Percentiles rank a stretch among this genome's conserved stretches.
phyloP scores from a whole-genome alignment of 73 alveolate genomes.

The Paramecium sexaurelia region DNA sequence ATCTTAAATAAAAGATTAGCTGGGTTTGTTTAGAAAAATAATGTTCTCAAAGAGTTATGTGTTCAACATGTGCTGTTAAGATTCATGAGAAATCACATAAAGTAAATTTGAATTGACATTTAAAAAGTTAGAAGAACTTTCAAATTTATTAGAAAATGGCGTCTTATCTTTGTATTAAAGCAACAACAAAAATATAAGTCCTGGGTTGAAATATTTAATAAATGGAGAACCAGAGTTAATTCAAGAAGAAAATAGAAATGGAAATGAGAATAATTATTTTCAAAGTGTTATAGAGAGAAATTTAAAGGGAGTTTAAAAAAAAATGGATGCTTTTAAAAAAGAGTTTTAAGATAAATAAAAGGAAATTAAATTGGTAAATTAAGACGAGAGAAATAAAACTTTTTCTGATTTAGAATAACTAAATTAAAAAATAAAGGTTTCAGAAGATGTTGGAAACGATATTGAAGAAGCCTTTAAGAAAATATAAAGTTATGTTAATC shows the following conservation, averaged over 20 bases:
- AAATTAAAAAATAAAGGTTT: background rate
- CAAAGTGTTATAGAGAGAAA: background rate
- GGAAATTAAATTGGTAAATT: background rate
- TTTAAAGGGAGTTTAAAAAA: constrained; percentile 1
- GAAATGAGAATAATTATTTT: background rate
- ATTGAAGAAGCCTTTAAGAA: constrained; percentile 24
- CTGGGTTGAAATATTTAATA: background rate
- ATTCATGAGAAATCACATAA: constrained; percentile 67
- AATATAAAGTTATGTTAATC: background rate
- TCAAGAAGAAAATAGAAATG: background rate
- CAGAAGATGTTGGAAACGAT: background rate
- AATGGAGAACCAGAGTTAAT: constrained; percentile 8
- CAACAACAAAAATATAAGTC: background rate
- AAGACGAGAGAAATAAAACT: constrained; percentile 7
- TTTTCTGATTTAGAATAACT: background rate
- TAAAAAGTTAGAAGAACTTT: constrained; percentile 43
- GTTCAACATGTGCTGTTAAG: constrained; percentile 67
- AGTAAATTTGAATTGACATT: constrained; percentile 2
- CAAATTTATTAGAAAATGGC: constrained; percentile 31
- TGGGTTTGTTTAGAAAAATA: constrained; percentile 66
- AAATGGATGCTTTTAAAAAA: background rate
- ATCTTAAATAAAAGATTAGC: constrained; percentile 22
- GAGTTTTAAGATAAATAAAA: constrained; percentile 14
- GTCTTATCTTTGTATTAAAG: background rate
- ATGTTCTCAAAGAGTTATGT: constrained; percentile 62